A percentile compares a stretch with the other conserved stretches of the same genome.
These are phyloP conservation scores for Asterophora lycoperdoides DNA, from an alignment of 768 basidiomycete species.

Conservation along the genomic window DNA sequence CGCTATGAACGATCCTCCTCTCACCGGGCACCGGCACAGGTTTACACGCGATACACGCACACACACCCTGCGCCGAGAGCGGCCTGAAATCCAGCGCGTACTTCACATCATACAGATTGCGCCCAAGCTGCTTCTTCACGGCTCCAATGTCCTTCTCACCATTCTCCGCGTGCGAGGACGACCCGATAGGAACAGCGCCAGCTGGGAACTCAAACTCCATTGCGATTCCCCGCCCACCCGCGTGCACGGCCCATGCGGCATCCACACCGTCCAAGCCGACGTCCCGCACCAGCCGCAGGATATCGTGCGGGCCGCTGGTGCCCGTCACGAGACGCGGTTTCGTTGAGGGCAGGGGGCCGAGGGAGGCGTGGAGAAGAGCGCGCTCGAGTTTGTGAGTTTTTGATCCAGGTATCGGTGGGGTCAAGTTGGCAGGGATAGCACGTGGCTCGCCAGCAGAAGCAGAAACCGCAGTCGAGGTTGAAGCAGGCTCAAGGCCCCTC, in stretches of 20 bases:
- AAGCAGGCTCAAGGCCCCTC: too few relatives aligned
- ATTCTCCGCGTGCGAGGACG: constrained; percentile 18
- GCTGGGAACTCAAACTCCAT: constrained; percentile 75
- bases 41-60: constrained; percentile 42
- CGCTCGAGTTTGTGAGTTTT: constrained; percentile 71
- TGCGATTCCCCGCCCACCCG: constrained; percentile 67
- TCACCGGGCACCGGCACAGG: constrained; percentile 51
- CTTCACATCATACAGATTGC: constrained; percentile 60
- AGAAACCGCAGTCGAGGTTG: too few relatives aligned
- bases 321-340: constrained; percentile 67
- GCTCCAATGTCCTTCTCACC: neutral
- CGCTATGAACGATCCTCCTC: constrained; percentile 41
- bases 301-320: constrained; percentile 64
- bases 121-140: constrained; percentile 34
- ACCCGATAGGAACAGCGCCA: too few relatives aligned
- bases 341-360: constrained; percentile 41
- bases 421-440: constrained; percentile 37
- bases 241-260: constrained; percentile 62
- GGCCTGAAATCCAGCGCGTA: constrained; percentile 59
- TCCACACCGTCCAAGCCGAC: constrained; percentile 79
- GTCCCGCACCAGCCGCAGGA: constrained; percentile 57
- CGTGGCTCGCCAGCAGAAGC: too few relatives aligned
- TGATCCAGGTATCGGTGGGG: constrained; percentile 53
- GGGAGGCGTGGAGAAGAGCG: constrained; percentile 57
- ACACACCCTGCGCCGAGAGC: constrained; percentile 27